Evolutionary conservation across 164 flowering plant genomes (phyloP).

Genomic region (Houttuynia cordata): DNA sequence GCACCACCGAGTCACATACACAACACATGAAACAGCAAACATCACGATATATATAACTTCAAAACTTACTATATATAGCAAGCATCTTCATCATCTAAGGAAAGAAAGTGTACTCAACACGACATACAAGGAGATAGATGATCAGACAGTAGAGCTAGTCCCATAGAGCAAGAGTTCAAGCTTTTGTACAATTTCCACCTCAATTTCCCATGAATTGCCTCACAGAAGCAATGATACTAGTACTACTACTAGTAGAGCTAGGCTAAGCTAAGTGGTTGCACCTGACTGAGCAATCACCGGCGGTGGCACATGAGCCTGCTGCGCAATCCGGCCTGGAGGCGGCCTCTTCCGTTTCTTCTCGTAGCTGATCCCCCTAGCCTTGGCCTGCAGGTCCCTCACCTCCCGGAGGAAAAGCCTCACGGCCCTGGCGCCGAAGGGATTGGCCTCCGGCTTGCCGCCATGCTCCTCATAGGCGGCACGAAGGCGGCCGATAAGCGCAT

Average conservation of each 20-base stretch:
- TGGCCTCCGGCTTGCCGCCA: conserved; percentile 67
- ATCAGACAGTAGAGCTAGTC: too few relatives aligned
- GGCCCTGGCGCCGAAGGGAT: conserved; percentile 75
- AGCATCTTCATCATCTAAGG: too few relatives aligned
- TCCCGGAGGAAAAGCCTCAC: conserved; percentile 62
- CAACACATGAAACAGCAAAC: too few relatives aligned
- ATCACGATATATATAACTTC: too few relatives aligned
- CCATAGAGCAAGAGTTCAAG: too few relatives aligned
- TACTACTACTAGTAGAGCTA: not conserved
- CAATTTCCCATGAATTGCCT: too few relatives aligned
- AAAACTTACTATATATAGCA: too few relatives aligned
- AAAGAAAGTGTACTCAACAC: too few relatives aligned
- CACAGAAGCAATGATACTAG: not conserved
- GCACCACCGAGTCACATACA: too few relatives aligned
- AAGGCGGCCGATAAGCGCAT: conserved; percentile 71
- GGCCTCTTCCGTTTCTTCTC: conserved; percentile 69
- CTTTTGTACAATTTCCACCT: too few relatives aligned
- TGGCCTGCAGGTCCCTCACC: conserved; percentile 61
- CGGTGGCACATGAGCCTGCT: not conserved
- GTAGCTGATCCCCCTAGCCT: conserved; percentile 74
- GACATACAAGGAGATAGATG: too few relatives aligned
- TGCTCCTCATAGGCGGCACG: conserved; percentile 75
- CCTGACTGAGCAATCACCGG: not conserved
- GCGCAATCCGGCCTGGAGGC: conserved; percentile 7
- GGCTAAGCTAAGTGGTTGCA: not conserved